phyloP scores from a whole-genome alignment of 2,329 filamentous ascomycete species.

The Knufia fluminis region DNA sequence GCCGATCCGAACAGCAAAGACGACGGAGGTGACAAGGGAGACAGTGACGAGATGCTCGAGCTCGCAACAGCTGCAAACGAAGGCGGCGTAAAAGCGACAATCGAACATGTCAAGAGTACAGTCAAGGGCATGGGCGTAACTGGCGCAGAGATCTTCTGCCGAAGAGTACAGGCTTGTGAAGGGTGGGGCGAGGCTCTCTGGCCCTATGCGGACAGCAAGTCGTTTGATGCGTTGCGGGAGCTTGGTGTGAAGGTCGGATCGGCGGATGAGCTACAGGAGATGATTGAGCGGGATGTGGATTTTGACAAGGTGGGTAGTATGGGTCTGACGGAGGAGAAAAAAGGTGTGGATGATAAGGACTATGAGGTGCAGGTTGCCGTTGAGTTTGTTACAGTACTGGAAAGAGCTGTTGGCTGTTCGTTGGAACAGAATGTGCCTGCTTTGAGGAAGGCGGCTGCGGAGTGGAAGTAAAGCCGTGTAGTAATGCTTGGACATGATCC shows the following conservation, averaged over 20 bases:
- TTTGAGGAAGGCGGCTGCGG: constrained; percentile 13
- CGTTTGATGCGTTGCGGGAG: constrained; percentile 27
- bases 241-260: constrained; percentile 29
- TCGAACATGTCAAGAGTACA: constrained; percentile 22
- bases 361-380: constrained; percentile 25
- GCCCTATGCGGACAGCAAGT: constrained; percentile 33
- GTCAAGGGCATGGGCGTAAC: constrained; percentile 36
- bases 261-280: constrained; percentile 26
- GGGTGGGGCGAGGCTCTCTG: constrained; percentile 29
- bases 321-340: constrained; percentile 25
- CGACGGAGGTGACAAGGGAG: constrained; percentile 17
- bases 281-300: constrained; percentile 31
- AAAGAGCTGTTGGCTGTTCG: constrained; percentile 31
- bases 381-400: constrained; percentile 33
- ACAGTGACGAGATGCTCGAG: constrained; percentile 24
- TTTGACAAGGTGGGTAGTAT: constrained; percentile 16
- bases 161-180: constrained; percentile 32
- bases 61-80: constrained; percentile 13
- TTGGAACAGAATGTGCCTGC: constrained; percentile 29
- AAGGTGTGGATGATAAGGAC: constrained; percentile 26
- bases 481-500: no score
- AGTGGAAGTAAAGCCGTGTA: constrained; percentile 6
- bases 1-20: constrained; percentile 20
- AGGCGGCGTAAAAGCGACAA: constrained; percentile 17
- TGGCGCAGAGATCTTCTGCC: constrained; percentile 35